These are phyloP conservation scores for Globisporangium polare DNA, from an alignment of 352 stramenopile species.

Conservation along the genomic window DNA sequence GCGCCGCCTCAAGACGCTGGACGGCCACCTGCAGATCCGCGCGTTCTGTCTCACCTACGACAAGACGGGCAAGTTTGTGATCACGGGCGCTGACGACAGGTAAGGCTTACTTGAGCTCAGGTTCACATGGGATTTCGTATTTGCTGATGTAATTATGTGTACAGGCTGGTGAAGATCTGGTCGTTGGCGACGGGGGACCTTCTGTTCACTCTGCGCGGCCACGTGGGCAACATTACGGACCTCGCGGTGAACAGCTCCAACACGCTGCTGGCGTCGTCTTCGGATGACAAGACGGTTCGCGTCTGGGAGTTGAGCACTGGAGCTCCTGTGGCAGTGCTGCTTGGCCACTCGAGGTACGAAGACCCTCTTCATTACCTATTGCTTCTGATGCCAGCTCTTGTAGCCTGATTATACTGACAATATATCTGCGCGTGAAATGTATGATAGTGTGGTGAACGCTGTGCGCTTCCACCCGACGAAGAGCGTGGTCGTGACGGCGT, in stretches of 20 bases:
- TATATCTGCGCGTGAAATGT: neutral
- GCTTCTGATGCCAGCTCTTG: neutral
- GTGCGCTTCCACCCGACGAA: constrained; percentile 84
- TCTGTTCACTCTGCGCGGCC: constrained; percentile 75
- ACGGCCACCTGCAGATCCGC: constrained; percentile 91
- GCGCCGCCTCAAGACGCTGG: constrained; percentile 83
- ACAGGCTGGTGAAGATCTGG: constrained; percentile 96
- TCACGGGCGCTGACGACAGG: constrained; percentile 96
- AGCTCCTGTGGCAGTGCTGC: constrained; percentile 76
- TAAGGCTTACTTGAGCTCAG: constrained; percentile 15
- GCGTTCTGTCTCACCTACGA: constrained; percentile 97
- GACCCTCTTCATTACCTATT: constrained; percentile 22
- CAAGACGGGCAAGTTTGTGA: constrained; percentile 92
- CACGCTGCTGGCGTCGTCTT: constrained; percentile 79
- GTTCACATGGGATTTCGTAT: neutral
- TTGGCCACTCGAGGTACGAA: constrained; percentile 81
- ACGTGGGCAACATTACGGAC: constrained; percentile 89
- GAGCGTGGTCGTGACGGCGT: constrained; percentile 89
- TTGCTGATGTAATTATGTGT: neutral
- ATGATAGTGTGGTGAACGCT: constrained; percentile 69
- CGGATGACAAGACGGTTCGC: constrained; percentile 86
- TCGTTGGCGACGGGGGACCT: constrained; percentile 84
- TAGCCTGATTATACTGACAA: neutral
- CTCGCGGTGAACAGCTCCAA: constrained; percentile 84
- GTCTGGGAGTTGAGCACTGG: constrained; percentile 87